These are phyloP conservation scores for Rauvolfia tetraphylla DNA, from an alignment of 257 asterid genomes.

Conservation along the genomic window DNA sequence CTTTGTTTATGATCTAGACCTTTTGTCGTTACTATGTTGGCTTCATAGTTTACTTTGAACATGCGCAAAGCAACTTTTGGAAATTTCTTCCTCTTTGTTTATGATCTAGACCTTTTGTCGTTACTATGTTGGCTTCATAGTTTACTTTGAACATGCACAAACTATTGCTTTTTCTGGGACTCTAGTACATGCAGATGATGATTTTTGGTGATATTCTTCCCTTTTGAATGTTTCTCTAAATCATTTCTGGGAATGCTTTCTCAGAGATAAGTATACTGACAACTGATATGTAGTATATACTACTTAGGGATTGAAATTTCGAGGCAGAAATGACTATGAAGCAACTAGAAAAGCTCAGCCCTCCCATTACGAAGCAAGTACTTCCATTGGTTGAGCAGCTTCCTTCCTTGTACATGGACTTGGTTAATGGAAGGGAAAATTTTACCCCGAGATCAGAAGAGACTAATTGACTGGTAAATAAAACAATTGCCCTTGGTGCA, in stretches of 20 bases:
- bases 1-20: background rate
- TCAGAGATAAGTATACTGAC: background rate
- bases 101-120: background rate
- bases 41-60: too few species aligned
- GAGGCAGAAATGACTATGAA: constrained; percentile 95
- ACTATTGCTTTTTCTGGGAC: too few species aligned
- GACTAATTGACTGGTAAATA: constrained; percentile 71
- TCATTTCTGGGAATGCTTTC: background rate
- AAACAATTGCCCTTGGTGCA: background rate
- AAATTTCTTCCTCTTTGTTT: background rate
- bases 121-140: too few species aligned
- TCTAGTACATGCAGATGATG: too few species aligned
- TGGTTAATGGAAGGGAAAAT: constrained; percentile 83
- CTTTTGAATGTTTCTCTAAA: background rate
- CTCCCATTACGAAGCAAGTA: constrained; percentile 82
- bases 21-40: background rate
- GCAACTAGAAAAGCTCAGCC: constrained; percentile 87
- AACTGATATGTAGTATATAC: constrained; percentile 2
- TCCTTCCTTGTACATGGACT: constrained; percentile 91
- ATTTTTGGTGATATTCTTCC: background rate
- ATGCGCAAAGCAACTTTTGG: too few species aligned
- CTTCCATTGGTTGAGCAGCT: constrained; percentile 96
- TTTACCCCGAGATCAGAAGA: constrained; percentile 89
- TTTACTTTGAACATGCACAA: too few species aligned
- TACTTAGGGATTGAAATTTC: constrained; percentile 11